These are phyloP conservation scores for Gillenia trifoliata DNA, from an alignment of 306 rosid genomes.

Conservation along the genomic window DNA sequence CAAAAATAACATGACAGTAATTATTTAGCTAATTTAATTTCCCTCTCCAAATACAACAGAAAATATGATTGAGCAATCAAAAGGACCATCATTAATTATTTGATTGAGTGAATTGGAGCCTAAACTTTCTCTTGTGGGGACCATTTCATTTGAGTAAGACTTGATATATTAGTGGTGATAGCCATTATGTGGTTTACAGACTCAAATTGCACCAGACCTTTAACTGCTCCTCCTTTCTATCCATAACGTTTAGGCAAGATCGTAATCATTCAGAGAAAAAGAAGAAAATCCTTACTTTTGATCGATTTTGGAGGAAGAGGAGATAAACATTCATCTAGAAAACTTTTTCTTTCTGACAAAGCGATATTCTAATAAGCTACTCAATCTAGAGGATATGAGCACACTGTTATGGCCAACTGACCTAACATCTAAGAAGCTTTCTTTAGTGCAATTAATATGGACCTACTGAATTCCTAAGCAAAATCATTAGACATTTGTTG, in stretches of 20 bases:
- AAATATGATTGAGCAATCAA: neutral
- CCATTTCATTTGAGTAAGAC: conserved; percentile 8
- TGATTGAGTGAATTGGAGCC: conserved; percentile 8
- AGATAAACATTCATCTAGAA: neutral
- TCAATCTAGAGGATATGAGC: no score
- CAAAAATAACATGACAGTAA: neutral
- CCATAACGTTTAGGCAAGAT: conserved; percentile 10
- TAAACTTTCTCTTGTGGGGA: neutral
- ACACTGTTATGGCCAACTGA: no score
- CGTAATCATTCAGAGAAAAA: conserved; percentile 13
- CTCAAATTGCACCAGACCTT: conserved; percentile 24
- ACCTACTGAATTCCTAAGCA: conserved; percentile 16
- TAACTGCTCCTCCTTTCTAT: conserved; percentile 4
- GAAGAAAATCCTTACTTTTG: neutral
- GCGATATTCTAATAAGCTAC: no score
- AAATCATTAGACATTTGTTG: conserved; percentile 19
- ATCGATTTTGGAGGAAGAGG: conserved; percentile 15
- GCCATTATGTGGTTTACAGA: conserved; percentile 22
- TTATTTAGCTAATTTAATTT: neutral
- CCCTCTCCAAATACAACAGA: neutral
- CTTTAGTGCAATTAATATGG: conserved; percentile 21
- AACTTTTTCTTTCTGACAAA: no score
- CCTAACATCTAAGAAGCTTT: neutral
- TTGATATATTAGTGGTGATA: conserved; percentile 7
- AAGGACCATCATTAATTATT: neutral